These are phyloP conservation scores for Fomes fomentarius DNA, from an alignment of 1,284 basidiomycete species.

Conservation along the genomic window DNA sequence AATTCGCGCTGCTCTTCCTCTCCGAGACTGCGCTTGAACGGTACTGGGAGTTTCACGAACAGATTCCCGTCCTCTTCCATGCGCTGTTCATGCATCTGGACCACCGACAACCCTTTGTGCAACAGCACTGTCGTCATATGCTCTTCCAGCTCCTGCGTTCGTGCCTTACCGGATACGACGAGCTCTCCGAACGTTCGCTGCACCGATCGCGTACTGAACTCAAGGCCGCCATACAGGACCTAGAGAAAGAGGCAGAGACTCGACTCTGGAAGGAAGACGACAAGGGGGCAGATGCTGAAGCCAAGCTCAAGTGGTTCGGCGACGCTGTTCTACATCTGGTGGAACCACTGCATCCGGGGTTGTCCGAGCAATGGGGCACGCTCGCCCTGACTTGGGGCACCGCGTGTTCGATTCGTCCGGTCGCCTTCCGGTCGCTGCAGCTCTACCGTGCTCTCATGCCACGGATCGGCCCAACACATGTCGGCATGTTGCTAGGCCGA, in stretches of 20 bases:
- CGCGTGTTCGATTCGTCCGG: slow-evolving; percentile 82
- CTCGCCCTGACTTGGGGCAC: slow-evolving; percentile 87
- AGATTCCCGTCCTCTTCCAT: slow-evolving; percentile 80
- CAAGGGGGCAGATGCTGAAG: slow-evolving; percentile 49
- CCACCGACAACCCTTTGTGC: slow-evolving; percentile 72
- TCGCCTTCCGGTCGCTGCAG: slow-evolving; percentile 90
- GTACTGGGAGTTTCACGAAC: slow-evolving; percentile 72
- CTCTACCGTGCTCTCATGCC: slow-evolving; percentile 88
- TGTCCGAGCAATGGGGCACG: slow-evolving; percentile 82
- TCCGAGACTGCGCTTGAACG: slow-evolving; percentile 83
- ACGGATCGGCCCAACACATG: slow-evolving; percentile 69
- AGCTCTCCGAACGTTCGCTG: slow-evolving; percentile 56
- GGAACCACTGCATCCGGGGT: slow-evolving; percentile 66
- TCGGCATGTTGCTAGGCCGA: slow-evolving; percentile 83
- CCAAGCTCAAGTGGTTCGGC: slow-evolving; percentile 74
- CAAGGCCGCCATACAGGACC: slow-evolving; percentile 51
- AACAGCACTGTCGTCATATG: slow-evolving; percentile 71
- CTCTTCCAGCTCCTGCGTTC: slow-evolving; percentile 82
- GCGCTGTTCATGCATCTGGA: slow-evolving; percentile 86
- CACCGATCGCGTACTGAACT: slow-evolving; percentile 51
- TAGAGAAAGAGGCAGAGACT: slow-evolving; percentile 62
- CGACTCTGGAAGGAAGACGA: slow-evolving; percentile 82
- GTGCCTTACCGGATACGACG: slow-evolving; percentile 76
- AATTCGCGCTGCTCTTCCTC: slow-evolving; percentile 87
- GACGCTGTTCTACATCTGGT: slow-evolving; percentile 71